Base-by-base conservation (phyloP, 2,329 filamentous ascomycete species). In the Pyrenochaeta sp. region DNA sequence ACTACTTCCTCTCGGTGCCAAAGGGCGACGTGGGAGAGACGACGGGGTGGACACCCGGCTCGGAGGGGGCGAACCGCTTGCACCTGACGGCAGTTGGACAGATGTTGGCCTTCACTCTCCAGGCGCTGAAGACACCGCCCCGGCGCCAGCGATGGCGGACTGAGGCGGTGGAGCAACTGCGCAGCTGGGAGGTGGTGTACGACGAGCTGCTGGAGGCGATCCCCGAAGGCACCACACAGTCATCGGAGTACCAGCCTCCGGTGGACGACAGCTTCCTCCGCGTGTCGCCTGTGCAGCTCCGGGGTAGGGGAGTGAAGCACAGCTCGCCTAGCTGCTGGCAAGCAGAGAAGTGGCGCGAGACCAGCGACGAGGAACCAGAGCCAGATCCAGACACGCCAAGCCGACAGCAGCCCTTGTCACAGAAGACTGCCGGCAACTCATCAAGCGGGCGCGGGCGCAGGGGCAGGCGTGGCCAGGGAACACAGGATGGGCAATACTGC, bases 1-100 rank as follows among this genome's bases (percentile, higher is more conserved):
- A 59, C 41, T 73, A 72, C 49, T 63, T 60, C 50, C 54, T 72
- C 17, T 61, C 59, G 13, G 59, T 65, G 8, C 67, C 65, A 3
- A 49, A 61, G 20, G 43, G 51, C 20, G 67, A 73, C 48, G 62
- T 71, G 20, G 48, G 24, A 27, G 24, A 27, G 24, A 27, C 24
- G 24, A 27, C 24, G 52, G 18, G 53, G 40, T 60, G 43, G 56
- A 44, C 39, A 24, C 30, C 42, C 11, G 28, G 24, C 30, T 45
- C 21, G 13, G 41, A 45, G 4, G 21, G 27, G 3, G n/a, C 24
- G 19, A 51, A 51, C 38, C 44, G 36, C 28, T 32, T 55, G 31
- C 41, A 55, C 34, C 41, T 55, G 11, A 55, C 41, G 26, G 48
- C 51, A 11, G 35, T 52, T 35, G 40, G 47, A n/a, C 40, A 54